These are phyloP conservation scores for Wakefieldia striispora DNA, from an alignment of 768 basidiomycete species.

Conservation along the genomic window DNA sequence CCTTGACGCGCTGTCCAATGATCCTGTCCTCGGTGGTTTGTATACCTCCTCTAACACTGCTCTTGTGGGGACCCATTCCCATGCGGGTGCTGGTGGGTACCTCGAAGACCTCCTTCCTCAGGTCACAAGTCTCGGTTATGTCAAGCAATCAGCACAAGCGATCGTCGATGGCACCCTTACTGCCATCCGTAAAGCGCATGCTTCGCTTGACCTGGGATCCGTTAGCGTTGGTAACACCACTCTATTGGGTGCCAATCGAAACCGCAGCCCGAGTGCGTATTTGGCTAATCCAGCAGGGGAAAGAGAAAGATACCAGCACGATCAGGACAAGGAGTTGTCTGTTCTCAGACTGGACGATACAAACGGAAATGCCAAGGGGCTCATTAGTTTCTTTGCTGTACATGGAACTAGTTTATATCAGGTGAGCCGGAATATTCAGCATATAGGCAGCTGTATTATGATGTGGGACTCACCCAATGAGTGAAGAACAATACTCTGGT, in stretches of 20 bases:
- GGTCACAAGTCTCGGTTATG: conserved; percentile 70
- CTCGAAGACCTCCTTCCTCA: conserved; percentile 78
- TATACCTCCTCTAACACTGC: conserved; percentile 74
- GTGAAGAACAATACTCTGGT: conserved; percentile 77
- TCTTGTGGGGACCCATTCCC: conserved; percentile 71
- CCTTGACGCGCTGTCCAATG: conserved; percentile 50
- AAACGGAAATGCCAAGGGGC: conserved; percentile 56
- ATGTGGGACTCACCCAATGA: not conserved
- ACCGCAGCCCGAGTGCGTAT: conserved; percentile 75
- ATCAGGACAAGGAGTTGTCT: conserved; percentile 75
- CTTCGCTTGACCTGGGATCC: conserved; percentile 54
- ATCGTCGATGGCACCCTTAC: conserved; percentile 68
- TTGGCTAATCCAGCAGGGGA: conserved; percentile 72
- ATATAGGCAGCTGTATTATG: not conserved
- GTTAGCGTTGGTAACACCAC: conserved; percentile 69
- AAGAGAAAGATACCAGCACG: conserved; percentile 60
- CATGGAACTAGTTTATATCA: conserved; percentile 81
- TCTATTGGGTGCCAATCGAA: conserved; percentile 64
- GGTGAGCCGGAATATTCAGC: conserved; percentile 33
- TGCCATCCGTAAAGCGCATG: conserved; percentile 68
- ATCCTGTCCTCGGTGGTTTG: conserved; percentile 51
- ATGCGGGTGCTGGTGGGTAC: conserved; percentile 78
- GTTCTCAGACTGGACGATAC: conserved; percentile 63
- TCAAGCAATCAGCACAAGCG: conserved; percentile 67
- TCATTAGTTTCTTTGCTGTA: conserved; percentile 74